A percentile compares a stretch with the other conserved stretches of the same genome.
Evolutionary conservation across 345 rosid species (phyloP).

Genomic region (Jatropha curcas): DNA sequence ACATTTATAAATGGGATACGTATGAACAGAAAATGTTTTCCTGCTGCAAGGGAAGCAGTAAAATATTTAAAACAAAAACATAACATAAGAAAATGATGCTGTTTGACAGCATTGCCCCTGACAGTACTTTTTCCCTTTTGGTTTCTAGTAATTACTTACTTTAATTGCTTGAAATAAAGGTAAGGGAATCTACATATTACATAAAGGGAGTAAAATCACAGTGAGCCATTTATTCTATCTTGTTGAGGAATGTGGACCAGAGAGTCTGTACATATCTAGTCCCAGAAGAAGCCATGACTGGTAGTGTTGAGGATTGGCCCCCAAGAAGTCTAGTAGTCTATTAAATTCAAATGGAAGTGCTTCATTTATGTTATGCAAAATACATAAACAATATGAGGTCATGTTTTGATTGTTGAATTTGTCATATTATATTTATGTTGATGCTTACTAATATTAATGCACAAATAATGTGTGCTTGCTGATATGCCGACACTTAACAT

Average conservation of each 20-base stretch:
- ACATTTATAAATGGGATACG: neutral
- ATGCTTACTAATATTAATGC: neutral
- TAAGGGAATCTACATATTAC: neutral
- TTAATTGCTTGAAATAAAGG: neutral
- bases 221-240: neutral
- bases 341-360: neutral
- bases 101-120: neutral
- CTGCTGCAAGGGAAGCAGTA: neutral
- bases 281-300: neutral
- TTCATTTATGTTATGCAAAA: neutral
- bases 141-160: neutral
- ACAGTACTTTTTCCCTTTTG: neutral
- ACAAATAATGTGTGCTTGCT: neutral
- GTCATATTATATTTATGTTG: neutral
- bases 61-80: neutral
- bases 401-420: constrained; percentile 1
- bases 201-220: neutral
- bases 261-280: neutral
- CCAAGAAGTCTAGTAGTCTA: too few relatives aligned
- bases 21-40: neutral
- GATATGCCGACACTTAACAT: neutral
- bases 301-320: neutral
- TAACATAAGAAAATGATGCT: neutral
- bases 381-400: neutral
- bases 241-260: neutral